Percentiles rank a stretch among this genome's conserved stretches.
These are phyloP conservation scores for Trichothecium sympodiale DNA, from an alignment of 2,329 filamentous ascomycete species.

Conservation along the genomic window DNA sequence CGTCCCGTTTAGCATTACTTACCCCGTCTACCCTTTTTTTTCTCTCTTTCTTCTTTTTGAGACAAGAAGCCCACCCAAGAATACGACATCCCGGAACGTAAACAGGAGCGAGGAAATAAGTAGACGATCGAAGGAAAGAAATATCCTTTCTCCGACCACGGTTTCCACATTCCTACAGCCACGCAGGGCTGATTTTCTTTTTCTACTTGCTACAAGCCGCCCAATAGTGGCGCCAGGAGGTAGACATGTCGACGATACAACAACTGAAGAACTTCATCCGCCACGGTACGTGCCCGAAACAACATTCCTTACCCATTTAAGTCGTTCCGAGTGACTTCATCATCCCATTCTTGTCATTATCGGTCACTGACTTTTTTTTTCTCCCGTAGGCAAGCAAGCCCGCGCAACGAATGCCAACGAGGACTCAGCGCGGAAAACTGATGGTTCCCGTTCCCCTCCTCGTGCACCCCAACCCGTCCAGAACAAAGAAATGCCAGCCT, in stretches of 20 bases:
- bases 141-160: neutral
- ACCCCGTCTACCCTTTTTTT: neutral
- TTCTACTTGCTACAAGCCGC: too few relatives aligned
- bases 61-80: too few relatives aligned
- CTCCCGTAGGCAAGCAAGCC: conserved; percentile 67
- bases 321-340: neutral
- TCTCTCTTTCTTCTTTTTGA: neutral
- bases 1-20: too few relatives aligned
- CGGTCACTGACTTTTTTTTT: conserved; percentile 1
- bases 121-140: neutral
- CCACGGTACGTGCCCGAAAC: conserved; percentile 48
- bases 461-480: conserved; percentile 41
- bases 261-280: conserved; percentile 97
- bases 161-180: too few relatives aligned
- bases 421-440: conserved; percentile 40
- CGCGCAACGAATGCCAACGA: conserved; percentile 47
- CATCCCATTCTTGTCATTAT: neutral
- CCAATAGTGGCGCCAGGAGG: neutral
- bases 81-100: too few relatives aligned
- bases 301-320: too few relatives aligned
- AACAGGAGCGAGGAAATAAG: too few relatives aligned
- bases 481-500: conserved; percentile 39
- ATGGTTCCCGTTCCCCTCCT: conserved; percentile 27
- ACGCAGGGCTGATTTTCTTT: too few relatives aligned
- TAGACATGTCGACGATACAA: conserved; percentile 64